phyloP scores from a whole-genome alignment of 352 stramenopile species.

The Halophytophthora polymorphica region DNA sequence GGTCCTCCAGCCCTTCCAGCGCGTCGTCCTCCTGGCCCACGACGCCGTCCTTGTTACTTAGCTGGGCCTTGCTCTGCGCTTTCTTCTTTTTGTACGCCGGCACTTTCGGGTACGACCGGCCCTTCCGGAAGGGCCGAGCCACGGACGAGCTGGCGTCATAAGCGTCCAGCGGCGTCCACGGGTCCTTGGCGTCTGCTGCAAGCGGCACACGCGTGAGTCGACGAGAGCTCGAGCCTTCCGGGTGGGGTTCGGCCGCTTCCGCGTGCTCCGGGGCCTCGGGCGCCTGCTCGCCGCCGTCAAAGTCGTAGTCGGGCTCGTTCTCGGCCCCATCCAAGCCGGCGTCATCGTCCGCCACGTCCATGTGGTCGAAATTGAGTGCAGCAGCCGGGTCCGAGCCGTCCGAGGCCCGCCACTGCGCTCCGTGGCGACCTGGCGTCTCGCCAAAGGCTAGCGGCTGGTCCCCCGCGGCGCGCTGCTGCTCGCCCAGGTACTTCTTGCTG shows the following conservation, averaged over 20 bases:
- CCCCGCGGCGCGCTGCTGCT: conserved; percentile 10
- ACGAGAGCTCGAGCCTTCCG: conserved; percentile 1
- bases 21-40: conserved; percentile 36
- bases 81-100: conserved; percentile 43
- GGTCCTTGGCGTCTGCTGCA: conserved; percentile 40
- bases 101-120: conserved; percentile 53
- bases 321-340: conserved; percentile 24
- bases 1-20: conserved; percentile 55
- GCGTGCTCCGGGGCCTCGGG: conserved; percentile 20
- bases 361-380: conserved; percentile 43
- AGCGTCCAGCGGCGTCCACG: conserved; percentile 67
- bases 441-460: conserved; percentile 20
- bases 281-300: conserved; percentile 23
- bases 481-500: conserved; percentile 63
- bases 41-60: conserved; percentile 34
- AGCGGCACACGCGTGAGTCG: background rate
- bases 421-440: conserved; percentile 18
- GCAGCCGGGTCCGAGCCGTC: conserved; percentile 22
- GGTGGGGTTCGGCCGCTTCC: conserved; percentile 4
- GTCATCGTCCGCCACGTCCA: conserved; percentile 30
- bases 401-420: conserved; percentile 17
- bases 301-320: conserved; percentile 29
- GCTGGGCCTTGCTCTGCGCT: conserved; percentile 5
- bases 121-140: conserved; percentile 71
- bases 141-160: conserved; percentile 73